These are phyloP conservation scores for Cryptosporidium baileyi DNA, from an alignment of 169 alveolate genomes.

Conservation along the genomic window DNA sequence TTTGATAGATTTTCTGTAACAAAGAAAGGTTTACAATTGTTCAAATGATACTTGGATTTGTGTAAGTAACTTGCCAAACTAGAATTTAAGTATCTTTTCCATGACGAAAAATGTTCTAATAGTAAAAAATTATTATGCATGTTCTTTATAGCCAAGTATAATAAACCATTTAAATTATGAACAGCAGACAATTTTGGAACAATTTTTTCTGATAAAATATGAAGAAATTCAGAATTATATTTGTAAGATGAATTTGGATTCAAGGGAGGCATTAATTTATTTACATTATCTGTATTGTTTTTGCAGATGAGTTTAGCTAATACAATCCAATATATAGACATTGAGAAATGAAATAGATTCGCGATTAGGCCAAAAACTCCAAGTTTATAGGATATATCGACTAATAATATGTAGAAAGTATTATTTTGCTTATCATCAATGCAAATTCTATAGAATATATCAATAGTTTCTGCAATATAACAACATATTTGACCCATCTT, in stretches of 20 bases:
- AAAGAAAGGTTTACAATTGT: constrained; percentile 9
- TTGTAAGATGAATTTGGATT: constrained; percentile 25
- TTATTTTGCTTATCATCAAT: constrained; percentile 63
- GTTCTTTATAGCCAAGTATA: constrained; percentile 34
- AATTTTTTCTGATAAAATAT: background rate
- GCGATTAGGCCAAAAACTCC: constrained; percentile 19
- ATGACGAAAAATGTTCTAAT: constrained; percentile 53
- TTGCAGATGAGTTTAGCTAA: constrained; percentile 12
- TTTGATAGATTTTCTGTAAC: background rate
- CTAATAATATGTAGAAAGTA: constrained; percentile 34
- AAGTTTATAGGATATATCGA: constrained; percentile 34
- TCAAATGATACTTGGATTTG: constrained; percentile 13
- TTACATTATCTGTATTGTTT: constrained; percentile 7
- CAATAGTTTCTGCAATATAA: constrained; percentile 44
- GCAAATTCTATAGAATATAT: constrained; percentile 35
- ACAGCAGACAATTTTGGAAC: constrained; percentile 25
- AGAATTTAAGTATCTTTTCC: constrained; percentile 63
- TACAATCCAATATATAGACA: constrained; percentile 48
- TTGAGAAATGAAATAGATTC: constrained; percentile 32
- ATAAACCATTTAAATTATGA: constrained; percentile 29
- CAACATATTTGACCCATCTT: constrained; percentile 53
- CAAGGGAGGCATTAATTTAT: constrained; percentile 29
- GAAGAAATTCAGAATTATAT: background rate
- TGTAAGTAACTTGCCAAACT: constrained; percentile 21
- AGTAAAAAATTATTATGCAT: constrained; percentile 55